phyloP scores from a whole-genome alignment of 129 eudicot genomes.

The Tagetes patula region DNA sequence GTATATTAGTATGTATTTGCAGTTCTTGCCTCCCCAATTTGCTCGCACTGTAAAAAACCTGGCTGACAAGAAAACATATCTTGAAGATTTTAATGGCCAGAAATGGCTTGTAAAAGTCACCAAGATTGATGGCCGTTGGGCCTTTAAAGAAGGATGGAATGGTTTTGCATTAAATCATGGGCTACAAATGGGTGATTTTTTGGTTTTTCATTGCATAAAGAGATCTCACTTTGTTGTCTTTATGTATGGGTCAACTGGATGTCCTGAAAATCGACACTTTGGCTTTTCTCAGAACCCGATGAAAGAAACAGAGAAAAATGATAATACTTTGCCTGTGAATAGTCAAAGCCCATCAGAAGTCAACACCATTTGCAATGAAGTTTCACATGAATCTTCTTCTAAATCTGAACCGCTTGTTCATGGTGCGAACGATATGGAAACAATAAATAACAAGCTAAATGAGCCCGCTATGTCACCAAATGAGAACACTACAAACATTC shows the following conservation, averaged over 20 bases:
- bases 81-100: conserved; percentile 59
- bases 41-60: conserved; percentile 23
- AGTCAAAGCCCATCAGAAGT: conserved; percentile 15
- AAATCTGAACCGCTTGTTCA: conserved; percentile 8
- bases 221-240: conserved; percentile 58
- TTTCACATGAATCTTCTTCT: conserved; percentile 23
- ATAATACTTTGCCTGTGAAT: neutral
- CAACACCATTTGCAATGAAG: conserved; percentile 21
- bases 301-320: conserved; percentile 26
- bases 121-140: conserved; percentile 38
- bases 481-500: conserved; percentile 13
- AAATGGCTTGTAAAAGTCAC: conserved; percentile 44
- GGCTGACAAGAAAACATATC: conserved; percentile 35
- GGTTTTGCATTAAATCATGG: conserved; percentile 45
- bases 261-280: conserved; percentile 37
- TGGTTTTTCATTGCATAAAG: conserved; percentile 49
- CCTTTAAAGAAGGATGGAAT: conserved; percentile 61
- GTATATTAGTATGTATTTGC: conserved; percentile 29
- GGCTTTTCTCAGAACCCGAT: neutral
- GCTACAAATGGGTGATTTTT: conserved; percentile 46
- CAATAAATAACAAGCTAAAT: conserved; percentile 6
- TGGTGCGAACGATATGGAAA: neutral
- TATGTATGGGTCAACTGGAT: conserved; percentile 52
- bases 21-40: conserved; percentile 65
- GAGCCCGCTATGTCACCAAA: neutral